A percentile compares a stretch with the other conserved stretches of the same genome.
These are phyloP conservation scores for Cicer arietinum DNA, from an alignment of 306 rosid genomes.

Conservation along the genomic window DNA sequence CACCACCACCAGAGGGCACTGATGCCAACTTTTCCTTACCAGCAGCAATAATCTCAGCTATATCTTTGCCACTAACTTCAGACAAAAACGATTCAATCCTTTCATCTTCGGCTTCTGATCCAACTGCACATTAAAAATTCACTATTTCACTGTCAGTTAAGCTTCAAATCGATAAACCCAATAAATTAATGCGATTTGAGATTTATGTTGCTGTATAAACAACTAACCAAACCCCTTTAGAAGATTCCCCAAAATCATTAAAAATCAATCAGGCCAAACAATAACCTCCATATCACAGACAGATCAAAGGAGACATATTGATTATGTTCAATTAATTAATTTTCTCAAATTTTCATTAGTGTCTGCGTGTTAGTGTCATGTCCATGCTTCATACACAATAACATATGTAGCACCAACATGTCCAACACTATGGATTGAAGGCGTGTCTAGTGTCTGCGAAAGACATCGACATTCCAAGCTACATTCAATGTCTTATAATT, in stretches of 20 bases:
- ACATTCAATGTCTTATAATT: too few species aligned
- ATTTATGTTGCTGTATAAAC: not conserved
- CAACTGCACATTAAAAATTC: constrained; percentile 53
- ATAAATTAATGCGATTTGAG: not conserved
- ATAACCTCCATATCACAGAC: not conserved
- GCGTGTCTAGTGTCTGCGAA: too few species aligned
- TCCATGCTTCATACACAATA: too few species aligned
- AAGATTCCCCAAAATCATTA: not conserved
- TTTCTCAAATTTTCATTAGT: too few species aligned
- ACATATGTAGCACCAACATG: too few species aligned
- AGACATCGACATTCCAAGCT: too few species aligned
- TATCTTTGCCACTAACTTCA: constrained; percentile 68
- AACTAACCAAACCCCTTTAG: not conserved
- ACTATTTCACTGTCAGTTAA: not conserved
- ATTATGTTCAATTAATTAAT: too few species aligned
- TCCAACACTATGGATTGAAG: too few species aligned
- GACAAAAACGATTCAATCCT: constrained; percentile 60
- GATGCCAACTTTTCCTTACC: constrained; percentile 80
- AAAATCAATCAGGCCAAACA: not conserved
- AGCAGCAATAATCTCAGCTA: constrained; percentile 73
- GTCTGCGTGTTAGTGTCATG: too few species aligned
- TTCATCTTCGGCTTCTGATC: constrained; percentile 67
- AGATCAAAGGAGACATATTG: too few species aligned
- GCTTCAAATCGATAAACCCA: not conserved
- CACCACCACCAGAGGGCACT: constrained; percentile 75